Evolutionary conservation across 306 rosid genomes (phyloP).

Genomic region (Prunus armeniaca): DNA sequence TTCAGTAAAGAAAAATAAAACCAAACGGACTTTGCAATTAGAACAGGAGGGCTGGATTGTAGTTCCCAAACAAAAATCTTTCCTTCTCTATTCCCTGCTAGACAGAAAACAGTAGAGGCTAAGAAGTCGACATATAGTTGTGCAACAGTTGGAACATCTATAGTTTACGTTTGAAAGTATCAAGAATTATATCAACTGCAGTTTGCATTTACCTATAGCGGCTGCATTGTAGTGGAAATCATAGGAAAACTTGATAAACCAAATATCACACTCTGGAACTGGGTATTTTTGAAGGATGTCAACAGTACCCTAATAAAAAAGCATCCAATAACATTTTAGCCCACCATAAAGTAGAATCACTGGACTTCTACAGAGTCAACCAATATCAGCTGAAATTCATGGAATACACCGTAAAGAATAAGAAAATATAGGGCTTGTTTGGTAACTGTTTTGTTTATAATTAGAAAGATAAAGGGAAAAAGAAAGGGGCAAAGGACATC

Average conservation of each 20-base stretch:
- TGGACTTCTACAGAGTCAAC: not conserved
- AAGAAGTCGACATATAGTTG: not conserved
- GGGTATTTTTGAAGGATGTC: slow-evolving; percentile 98
- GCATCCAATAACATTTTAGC: not conserved
- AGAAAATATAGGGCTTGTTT: not conserved
- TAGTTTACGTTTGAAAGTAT: not conserved
- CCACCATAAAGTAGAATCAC: slow-evolving; percentile 6
- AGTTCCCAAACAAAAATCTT: slow-evolving; percentile 90
- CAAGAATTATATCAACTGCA: not conserved
- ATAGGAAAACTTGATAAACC: slow-evolving; percentile 96
- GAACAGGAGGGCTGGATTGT: slow-evolving; percentile 89
- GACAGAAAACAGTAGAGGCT: not conserved
- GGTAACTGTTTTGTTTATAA: not conserved
- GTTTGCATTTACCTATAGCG: slow-evolving; percentile 63
- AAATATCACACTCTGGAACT: slow-evolving; percentile 90
- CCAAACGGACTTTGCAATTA: slow-evolving; percentile 55
- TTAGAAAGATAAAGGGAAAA: not conserved
- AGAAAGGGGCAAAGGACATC: not conserved
- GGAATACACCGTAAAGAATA: not conserved
- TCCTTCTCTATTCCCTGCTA: slow-evolving; percentile 86
- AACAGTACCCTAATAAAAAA: slow-evolving; percentile 60
- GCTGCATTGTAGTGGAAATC: slow-evolving; percentile 77
- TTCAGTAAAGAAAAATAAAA: slow-evolving; percentile 5
- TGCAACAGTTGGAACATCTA: not conserved
- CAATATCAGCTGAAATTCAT: not conserved